Evolutionary conservation across 2,329 filamentous ascomycete species (phyloP).

Genomic region (Rhynchosporium secalis): DNA sequence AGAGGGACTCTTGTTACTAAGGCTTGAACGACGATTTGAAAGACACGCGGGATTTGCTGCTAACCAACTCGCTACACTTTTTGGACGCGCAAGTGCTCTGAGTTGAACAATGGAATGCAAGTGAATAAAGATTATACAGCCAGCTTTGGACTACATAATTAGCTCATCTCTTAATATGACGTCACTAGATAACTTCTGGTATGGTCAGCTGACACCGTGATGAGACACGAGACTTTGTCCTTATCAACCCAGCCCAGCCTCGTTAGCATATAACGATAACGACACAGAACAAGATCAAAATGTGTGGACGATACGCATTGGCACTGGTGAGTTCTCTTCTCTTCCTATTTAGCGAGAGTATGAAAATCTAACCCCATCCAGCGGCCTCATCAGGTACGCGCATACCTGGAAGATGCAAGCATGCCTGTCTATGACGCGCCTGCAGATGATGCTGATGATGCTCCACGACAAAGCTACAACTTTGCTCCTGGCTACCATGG

Average conservation of each 20-base stretch:
- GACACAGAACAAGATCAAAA: constrained; percentile 19
- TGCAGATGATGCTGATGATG: constrained; percentile 59
- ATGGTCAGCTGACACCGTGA: constrained; percentile 2
- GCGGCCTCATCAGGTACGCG: constrained; percentile 75
- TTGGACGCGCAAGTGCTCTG: background rate
- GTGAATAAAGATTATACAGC: too few species aligned
- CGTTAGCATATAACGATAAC: background rate
- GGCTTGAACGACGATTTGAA: background rate
- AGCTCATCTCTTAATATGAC: background rate
- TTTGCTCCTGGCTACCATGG: constrained; percentile 88
- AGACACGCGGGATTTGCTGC: background rate
- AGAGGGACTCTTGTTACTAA: background rate
- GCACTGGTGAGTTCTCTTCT: constrained; percentile 31
- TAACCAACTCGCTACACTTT: background rate
- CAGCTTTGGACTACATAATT: too few species aligned
- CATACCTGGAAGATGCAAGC: constrained; percentile 69
- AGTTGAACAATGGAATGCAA: too few species aligned
- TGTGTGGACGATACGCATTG: constrained; percentile 41
- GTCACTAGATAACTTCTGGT: background rate
- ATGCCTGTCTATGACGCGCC: constrained; percentile 74
- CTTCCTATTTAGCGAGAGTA: background rate
- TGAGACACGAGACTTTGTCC: constrained; percentile 2
- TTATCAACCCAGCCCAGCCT: background rate
- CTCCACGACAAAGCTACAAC: constrained; percentile 78
- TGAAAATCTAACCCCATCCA: constrained; percentile 41